A percentile compares a stretch with the other conserved stretches of the same genome.
Evolutionary conservation across 345 rosid genomes (phyloP).

Genomic region (Moricandia moricandioides): DNA sequence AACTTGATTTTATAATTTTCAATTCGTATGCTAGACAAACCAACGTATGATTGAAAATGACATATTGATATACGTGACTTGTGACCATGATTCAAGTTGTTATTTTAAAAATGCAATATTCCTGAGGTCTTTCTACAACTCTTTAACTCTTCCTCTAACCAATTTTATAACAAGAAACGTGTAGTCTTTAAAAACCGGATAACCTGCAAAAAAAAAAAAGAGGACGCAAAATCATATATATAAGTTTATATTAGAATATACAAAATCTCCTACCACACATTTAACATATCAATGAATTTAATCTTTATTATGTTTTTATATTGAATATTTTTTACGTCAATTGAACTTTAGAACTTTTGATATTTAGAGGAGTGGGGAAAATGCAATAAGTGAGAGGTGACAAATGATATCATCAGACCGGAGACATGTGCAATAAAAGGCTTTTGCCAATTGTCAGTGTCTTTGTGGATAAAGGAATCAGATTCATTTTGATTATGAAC

Average conservation of each 20-base stretch:
- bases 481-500: constrained; percentile 20
- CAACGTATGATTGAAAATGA: constrained; percentile 26
- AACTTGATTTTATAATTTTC: background rate
- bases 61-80: constrained; percentile 25
- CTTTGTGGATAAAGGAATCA: constrained; percentile 31
- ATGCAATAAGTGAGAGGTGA: constrained; percentile 23
- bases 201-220: background rate
- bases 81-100: background rate
- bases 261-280: background rate
- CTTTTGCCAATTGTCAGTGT: constrained; percentile 33
- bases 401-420: constrained; percentile 15
- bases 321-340: background rate
- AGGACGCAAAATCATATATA: background rate
- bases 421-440: constrained; percentile 27
- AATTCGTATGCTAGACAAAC: background rate
- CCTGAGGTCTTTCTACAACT: background rate
- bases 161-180: background rate
- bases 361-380: background rate
- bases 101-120: constrained; percentile 7
- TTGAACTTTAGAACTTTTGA: background rate
- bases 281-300: background rate
- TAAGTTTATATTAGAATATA: background rate
- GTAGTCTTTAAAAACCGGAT: background rate
- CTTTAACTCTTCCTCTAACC: background rate
- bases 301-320: background rate